Conservation (phyloP, 371 early-diverging fungal species). For the Mucor saturninus region DNA sequence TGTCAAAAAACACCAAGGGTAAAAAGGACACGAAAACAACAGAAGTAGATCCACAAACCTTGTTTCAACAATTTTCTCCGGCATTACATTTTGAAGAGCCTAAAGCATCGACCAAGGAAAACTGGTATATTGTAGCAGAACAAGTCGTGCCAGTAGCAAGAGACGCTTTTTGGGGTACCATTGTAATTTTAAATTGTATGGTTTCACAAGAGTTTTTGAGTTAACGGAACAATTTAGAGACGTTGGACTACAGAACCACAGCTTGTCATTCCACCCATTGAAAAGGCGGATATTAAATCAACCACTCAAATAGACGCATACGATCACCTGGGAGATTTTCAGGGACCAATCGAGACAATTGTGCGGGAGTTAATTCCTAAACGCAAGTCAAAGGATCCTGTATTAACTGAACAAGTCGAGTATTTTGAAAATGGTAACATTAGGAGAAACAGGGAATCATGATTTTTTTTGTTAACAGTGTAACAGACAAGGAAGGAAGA, state of each 20-base stretch:
- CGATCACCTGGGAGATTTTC: constrained; percentile 1
- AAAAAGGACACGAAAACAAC: neutral
- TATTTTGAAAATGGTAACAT: constrained; percentile 37
- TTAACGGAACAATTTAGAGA: constrained; percentile 33
- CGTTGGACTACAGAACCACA: constrained; percentile 75
- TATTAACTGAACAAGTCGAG: constrained; percentile 46
- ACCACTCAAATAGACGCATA: neutral
- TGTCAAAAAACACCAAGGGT: constrained; percentile 7
- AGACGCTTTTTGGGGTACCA: constrained; percentile 47
- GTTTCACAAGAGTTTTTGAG: neutral
- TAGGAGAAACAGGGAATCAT: neutral
- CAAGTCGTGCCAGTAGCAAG: constrained; percentile 36
- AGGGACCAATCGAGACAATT: constrained; percentile 23
- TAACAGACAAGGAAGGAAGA: constrained; percentile 20
- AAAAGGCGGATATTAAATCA: constrained; percentile 58
- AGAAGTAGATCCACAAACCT: constrained; percentile 26
- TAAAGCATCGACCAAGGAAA: constrained; percentile 1
- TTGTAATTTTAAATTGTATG: constrained; percentile 28
- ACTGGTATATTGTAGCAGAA: constrained; percentile 42
- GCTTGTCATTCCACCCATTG: constrained; percentile 72
- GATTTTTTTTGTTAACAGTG: neutral
- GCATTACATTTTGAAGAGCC: constrained; percentile 35
- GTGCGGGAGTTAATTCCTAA: constrained; percentile 65
- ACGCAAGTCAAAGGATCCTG: constrained; percentile 61
- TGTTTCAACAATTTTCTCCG: constrained; percentile 45